Base-by-base conservation (phyloP, 2,329 filamentous ascomycete genomes). In the Calonectria naviculata region DNA sequence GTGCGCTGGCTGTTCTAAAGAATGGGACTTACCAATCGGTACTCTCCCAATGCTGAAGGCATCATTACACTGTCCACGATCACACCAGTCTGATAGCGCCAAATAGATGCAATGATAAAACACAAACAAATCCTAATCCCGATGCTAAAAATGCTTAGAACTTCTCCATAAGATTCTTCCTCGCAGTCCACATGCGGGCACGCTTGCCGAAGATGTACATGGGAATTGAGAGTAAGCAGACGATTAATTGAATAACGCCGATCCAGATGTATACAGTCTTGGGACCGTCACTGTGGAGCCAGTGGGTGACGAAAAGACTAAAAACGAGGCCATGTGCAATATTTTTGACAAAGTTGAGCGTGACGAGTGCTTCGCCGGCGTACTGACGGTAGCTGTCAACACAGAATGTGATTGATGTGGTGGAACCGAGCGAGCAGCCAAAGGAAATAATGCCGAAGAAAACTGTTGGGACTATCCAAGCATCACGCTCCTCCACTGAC, bases 171-270 rank as follows among this genome's bases (percentile, higher is more conserved):
- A 97, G 85, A 75, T 94, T 95, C 87, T 89, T 94, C 73, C 94
- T 87, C 13, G 95, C 94, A 1, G 95, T 98, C 96, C 95, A 98
- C 94, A 98, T 97, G n/a, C 96, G 88, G n/a, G 93, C 92, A 66
- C 95, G 86, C 87, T 98, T 98, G n/a, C 96, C 96, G 79, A 91
- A 98, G 21, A 98, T 94, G 81, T 96, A 98, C 93, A 98, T 95
- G 0, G 95, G 96, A 66, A 98, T 92, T 1, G 95, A 93, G 66
- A 89, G 91, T 3, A 94, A 78, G 80, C 97, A 87, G 65, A 93
- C 89, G 15, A 91, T 89, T 34, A 98, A 83, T 83, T 98, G 96
- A 31, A 98, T 97, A 29, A 95, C 88, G 3, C 96, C 96, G 65
- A 98, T 89, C 78, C 92, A 94, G 49, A 97, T 84, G 80, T 94